Evolutionary conservation across 768 basidiomycete species (phyloP), one percentile per base, ranked within the genome.

Genomic region (Scleroderma bovista): DNA sequence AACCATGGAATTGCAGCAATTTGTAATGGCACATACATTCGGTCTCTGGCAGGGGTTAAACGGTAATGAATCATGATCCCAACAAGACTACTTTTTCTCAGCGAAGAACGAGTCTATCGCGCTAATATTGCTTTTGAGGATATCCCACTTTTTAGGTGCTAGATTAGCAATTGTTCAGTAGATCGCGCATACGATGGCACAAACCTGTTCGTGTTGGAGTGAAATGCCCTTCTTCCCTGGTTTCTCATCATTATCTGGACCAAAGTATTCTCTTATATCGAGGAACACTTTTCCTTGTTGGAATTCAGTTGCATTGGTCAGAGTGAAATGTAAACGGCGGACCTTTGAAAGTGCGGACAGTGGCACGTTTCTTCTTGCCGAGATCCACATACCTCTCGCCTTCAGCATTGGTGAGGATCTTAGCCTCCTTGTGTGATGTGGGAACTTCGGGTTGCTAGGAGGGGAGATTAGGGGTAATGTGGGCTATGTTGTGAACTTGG

Each of bases 161-260:
- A 36, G 32, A 31, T 34, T 32, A 51, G 44, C 8, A 45, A 10
- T 15, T 16, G 20, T 11, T 19, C 31, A 31, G 40, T 17, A 17
- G 32, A 45, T 10, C 1, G 19, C 43, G 24, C 9, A 24, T 32
- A 52, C 17, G 32, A 41, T 44, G 22, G 29, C 6, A 60, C 70
- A 41, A 53, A 84, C 84, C 75, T 88, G 86, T 17, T 89, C 87
- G 3, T 69, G 42, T 13, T 69, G 64, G 23, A 92, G 71, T 0
- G 84, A 76, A 46, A 91, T 86, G 9, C 88, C 89, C 58, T 90
- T 92, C 66, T 88, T 91, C 0, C 87, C 86, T 0, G 89, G 88
- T 53, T 84, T 88, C 55, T 78, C 74, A 3, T 83, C 80, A 6
- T 82, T 80, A 1, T 76, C 69, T 19, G 67, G 62, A 46, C 65